Evolutionary conservation across 768 basidiomycete genomes (phyloP), one percentile per base, ranked within the genome.

Genomic region (Macrolepiota fuliginosa): DNA sequence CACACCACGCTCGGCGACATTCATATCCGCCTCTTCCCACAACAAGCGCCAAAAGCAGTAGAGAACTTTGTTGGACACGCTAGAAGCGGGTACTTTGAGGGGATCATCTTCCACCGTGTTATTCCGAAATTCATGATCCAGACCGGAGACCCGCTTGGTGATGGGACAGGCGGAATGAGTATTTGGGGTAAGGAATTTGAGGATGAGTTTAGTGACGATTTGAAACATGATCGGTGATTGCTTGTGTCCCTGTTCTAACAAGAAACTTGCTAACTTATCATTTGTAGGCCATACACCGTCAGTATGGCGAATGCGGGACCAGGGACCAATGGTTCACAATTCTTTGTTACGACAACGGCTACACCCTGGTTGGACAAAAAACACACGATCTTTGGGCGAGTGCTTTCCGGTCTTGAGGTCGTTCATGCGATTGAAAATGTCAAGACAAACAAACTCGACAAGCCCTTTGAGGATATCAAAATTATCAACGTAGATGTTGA

Each of bases 41-140:
- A 92, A 65, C 88, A 93, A 58, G 91, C 92, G 4, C 97, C 97
- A 2, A 97, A 91, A 74, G 86, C 97, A 0, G 96, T 99, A 40
- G 97, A 99, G 76, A 99, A 98, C 78, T 98, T 99, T 74, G 91
- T 96, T 24, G 94, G 93, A 1, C 93, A 96, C 67, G 85, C 92
- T 15, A 81, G 91, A 66, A 92, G 88, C 66, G 88, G 92, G 1
- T 98, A 90, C 77, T 98, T 90, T 69, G 96, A 99, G 71, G 88
- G 90, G 12, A 80, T 97, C 61, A 85, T 98, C 69, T 98, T 98
- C 81, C 97, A 99, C 73, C 91, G 97, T 61, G 92, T 98, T 65
- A 99, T 99, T 71, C 85, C 93, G 63, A 98, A 99, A 76, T 99
- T 99, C 70, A 96, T 96, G 95, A 91, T 97, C 59, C 95, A 97